Percentiles rank a stretch among this genome's conserved stretches.
Evolutionary conservation across 176 grass and related monocot genomes (phyloP).

Genomic region (Panicum miliaceum): DNA sequence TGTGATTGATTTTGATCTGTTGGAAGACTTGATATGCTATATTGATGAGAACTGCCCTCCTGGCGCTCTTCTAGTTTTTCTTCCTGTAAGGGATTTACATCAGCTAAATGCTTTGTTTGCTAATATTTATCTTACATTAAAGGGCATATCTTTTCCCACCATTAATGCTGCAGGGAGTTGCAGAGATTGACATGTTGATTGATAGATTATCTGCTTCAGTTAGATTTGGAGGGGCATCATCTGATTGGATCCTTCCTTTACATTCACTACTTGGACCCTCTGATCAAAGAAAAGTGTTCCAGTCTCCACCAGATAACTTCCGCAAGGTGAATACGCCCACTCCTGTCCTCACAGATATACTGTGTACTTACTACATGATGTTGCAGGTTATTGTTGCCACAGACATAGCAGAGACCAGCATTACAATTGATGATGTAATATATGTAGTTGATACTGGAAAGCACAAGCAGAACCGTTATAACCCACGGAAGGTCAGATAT

Average conservation of each 20-base stretch:
- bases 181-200: conserved; percentile 96
- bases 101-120: conserved; percentile 36
- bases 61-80: conserved; percentile 92
- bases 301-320: conserved; percentile 74
- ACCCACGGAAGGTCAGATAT: conserved; percentile 80
- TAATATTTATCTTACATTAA: conserved; percentile 40
- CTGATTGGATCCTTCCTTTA: conserved; percentile 97
- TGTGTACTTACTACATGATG: conserved; percentile 35
- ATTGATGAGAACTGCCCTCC: conserved; percentile 78
- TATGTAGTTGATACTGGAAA: conserved; percentile 97
- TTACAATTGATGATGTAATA: conserved; percentile 98
- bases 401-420: conserved; percentile 98
- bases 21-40: conserved; percentile 97
- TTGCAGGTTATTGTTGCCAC: conserved; percentile 96
- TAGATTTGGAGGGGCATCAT: conserved; percentile 77
- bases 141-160: conserved; percentile 19
- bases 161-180: conserved; percentile 75
- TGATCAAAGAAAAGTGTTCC: conserved; percentile 96
- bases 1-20: conserved; percentile 92
- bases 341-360: background rate
- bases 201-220: conserved; percentile 87
- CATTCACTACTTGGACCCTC: conserved; percentile 87
- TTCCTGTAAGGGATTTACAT: conserved; percentile 70
- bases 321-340: conserved; percentile 67
- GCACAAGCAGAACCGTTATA: conserved; percentile 97